Base-by-base conservation (phyloP, 306 rosid genomes). In the Vigna mungo region DNA sequence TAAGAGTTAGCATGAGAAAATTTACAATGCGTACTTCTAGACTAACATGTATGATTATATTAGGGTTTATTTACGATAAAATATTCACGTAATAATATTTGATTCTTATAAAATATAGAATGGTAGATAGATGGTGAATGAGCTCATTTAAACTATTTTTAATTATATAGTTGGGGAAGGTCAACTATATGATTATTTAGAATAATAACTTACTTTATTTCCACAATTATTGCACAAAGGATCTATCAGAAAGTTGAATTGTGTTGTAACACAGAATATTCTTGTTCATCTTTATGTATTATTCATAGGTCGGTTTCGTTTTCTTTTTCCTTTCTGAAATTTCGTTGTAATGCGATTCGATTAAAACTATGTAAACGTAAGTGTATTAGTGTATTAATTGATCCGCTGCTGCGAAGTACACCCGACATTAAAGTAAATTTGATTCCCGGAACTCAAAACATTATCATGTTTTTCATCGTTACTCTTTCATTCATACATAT, bases 191-290 rank as follows among this genome's bases (percentile, higher is more conserved):
- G 32, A 30, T 39, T 41, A 39, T 56, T 39, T 56, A 56, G 10
- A 23, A 55, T 2, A 34, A 61, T 15, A 13, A 0, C 6, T 7
- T 72, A 8, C 58, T 43, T 54, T 37, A 37, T 46, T 37, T 36
- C 52, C 39, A 20, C n/a, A 39, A 30, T 30, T 30, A 30, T 21
- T 21, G 41, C 20, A 21, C 13, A 13, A 72, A 56, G 10, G 68
- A 21, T 73, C 20, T 15, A 56, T 72, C 34, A 18, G 34, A 71
- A 72, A 72, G 66, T 8, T 8, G 49, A 64, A 41, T 39, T 64
- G 20, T 55, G n/a, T 55, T 55, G 11, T 25, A 72, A 53, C 10
- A 53, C 21, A 17, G 18, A 71, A 71, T 53, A 53, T 52, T 53
- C 14, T 30, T 30, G 44, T 56, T 43, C 2, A 21, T 39, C 13